Percentiles rank a stretch among this genome's conserved stretches.
These are phyloP conservation scores for Poteriospumella lacustris DNA, from an alignment of 108 stramenopile species.

Conservation along the genomic window DNA sequence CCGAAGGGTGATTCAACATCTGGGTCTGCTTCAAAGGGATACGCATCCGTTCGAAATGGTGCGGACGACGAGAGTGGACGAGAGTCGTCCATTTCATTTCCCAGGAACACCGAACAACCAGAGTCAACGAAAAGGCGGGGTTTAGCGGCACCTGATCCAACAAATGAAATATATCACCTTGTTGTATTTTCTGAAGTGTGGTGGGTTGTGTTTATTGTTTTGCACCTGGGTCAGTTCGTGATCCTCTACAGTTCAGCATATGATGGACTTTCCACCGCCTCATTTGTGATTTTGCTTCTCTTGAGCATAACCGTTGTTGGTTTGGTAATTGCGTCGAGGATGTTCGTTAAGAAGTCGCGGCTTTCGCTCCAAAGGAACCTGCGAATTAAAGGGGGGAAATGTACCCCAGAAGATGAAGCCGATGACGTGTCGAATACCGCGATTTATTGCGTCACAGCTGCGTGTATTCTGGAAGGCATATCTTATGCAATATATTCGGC, in stretches of 20 bases:
- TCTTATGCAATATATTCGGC: constrained; percentile 20
- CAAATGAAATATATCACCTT: background rate
- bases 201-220: background rate
- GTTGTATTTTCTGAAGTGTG: background rate
- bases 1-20: too few species aligned
- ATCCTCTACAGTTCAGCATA: background rate
- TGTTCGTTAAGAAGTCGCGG: background rate
- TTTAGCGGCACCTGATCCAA: too few species aligned
- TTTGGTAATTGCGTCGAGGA: background rate
- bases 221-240: constrained; percentile 2
- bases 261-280: constrained; percentile 2
- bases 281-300: background rate
- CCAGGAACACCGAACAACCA: too few species aligned
- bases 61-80: too few species aligned
- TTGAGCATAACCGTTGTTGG: background rate
- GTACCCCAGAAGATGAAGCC: constrained; percentile 25
- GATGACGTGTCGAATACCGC: background rate
- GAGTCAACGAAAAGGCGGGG: too few species aligned
- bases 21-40: too few species aligned
- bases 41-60: too few species aligned
- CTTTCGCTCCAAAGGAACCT: background rate
- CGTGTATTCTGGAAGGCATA: background rate
- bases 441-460: background rate
- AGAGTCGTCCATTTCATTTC: too few species aligned
- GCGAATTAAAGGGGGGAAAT: background rate